Percentiles rank a stretch among this genome's conserved stretches.
phyloP scores from a whole-genome alignment of 2,329 filamentous ascomycete genomes.

The Neopestalotiopsis clavispora region DNA sequence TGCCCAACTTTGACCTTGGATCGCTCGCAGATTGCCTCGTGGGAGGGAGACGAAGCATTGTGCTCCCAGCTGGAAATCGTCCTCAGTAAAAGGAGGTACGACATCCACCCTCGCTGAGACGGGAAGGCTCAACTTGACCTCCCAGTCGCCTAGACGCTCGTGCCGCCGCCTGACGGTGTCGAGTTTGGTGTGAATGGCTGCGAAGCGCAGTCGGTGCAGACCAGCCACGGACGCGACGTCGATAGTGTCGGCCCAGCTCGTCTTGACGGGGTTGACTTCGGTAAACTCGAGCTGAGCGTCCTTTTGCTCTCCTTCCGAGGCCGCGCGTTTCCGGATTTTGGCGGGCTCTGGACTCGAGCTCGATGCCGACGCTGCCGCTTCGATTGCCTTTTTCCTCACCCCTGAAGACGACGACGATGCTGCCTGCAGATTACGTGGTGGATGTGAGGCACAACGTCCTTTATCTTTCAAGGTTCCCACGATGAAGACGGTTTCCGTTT shows the following conservation, averaged over 20 bases:
- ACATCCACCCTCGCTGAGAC: constrained; percentile 44
- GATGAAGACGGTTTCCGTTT: constrained; percentile 67
- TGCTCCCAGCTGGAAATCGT: constrained; percentile 46
- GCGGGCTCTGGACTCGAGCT: constrained; percentile 11
- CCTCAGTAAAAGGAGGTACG: constrained; percentile 37
- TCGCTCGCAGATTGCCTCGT: constrained; percentile 31
- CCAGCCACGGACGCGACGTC: constrained; percentile 43
- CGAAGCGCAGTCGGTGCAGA: constrained; percentile 46
- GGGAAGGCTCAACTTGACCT: constrained; percentile 43
- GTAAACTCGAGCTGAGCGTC: constrained; percentile 33
- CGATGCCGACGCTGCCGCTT: constrained; percentile 10
- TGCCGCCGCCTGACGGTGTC: constrained; percentile 37
- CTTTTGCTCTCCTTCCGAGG: constrained; percentile 7
- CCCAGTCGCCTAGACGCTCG: constrained; percentile 10
- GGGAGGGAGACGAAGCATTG: constrained; percentile 51
- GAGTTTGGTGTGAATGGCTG: constrained; percentile 50
- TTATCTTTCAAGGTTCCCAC: constrained; percentile 60
- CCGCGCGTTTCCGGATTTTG: constrained; percentile 16
- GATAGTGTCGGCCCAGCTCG: constrained; percentile 56
- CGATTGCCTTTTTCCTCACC: constrained; percentile 34
- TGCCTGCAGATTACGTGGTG: constrained; percentile 50
- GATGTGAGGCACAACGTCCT: constrained; percentile 62
- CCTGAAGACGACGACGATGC: not conserved
- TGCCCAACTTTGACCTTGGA: constrained; percentile 24
- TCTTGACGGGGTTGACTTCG: constrained; percentile 46